Evolutionary conservation across 1,284 basidiomycete genomes (phyloP).

Genomic region (Malassezia equina): DNA sequence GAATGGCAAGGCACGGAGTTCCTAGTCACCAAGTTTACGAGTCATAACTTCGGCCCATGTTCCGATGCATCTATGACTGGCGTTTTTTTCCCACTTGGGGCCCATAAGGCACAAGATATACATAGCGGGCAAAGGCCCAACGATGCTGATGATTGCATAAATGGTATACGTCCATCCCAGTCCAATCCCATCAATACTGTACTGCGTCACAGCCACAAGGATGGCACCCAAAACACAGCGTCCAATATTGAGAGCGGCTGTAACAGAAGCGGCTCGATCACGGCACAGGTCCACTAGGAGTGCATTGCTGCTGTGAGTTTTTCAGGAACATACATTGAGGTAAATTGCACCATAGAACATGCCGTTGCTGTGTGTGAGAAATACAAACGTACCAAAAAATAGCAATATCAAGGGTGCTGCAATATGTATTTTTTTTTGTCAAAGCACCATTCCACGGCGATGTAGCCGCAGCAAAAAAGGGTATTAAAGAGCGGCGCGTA

Average conservation of each 20-base stretch:
- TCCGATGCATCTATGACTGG: too few relatives aligned
- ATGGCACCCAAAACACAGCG: conserved; percentile 11
- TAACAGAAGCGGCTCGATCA: conserved; percentile 10
- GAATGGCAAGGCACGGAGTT: too few relatives aligned
- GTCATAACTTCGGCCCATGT: too few relatives aligned
- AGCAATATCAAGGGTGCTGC: conserved; percentile 3
- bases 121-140: background rate
- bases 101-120: background rate
- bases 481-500: background rate
- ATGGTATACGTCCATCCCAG: conserved; percentile 15
- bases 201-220: conserved; percentile 10
- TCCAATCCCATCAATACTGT: conserved; percentile 9
- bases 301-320: conserved; percentile 1
- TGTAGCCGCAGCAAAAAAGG: background rate
- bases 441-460: conserved; percentile 2
- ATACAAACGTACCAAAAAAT: background rate
- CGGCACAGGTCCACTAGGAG: conserved; percentile 12
- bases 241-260: conserved; percentile 14
- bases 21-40: too few relatives aligned
- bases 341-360: conserved; percentile 2
- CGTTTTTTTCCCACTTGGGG: background rate
- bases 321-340: background rate
- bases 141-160: background rate
- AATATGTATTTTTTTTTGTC: background rate
- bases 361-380: background rate